Conservation (phyloP, 108 stramenopile genomes). For the Pseudonitzschia delicatissima region DNA sequence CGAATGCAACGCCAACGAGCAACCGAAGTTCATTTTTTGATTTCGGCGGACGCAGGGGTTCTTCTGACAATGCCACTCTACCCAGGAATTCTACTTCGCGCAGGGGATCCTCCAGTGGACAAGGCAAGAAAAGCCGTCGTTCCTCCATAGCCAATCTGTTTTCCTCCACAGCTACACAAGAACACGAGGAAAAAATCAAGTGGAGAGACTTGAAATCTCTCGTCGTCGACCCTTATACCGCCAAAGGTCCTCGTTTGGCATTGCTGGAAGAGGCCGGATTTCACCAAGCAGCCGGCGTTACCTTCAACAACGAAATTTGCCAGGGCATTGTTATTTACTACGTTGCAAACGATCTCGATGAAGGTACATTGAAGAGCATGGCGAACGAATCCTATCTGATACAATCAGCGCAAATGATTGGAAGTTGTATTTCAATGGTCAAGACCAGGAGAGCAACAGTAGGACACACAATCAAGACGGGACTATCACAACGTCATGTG, state of each 20-base stretch:
- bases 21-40: too few relatives aligned
- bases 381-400: constrained; percentile 28
- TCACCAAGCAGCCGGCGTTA: constrained; percentile 16
- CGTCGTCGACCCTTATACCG: constrained; percentile 17
- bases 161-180: neutral
- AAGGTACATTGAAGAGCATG: constrained; percentile 13
- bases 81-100: too few relatives aligned
- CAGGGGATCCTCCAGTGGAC: too few relatives aligned
- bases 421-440: constrained; percentile 23
- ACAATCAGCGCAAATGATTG: constrained; percentile 40
- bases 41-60: too few relatives aligned
- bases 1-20: too few relatives aligned
- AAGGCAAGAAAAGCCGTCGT: too few relatives aligned
- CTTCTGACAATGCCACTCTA: too few relatives aligned
- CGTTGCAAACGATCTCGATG: constrained; percentile 12
- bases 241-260: constrained; percentile 10
- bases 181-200: neutral
- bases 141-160: neutral
- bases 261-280: constrained; percentile 25
- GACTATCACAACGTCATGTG: neutral
- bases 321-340: constrained; percentile 46
- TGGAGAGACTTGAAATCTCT: constrained; percentile 34
- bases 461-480: constrained; percentile 10
- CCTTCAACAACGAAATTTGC: constrained; percentile 17
- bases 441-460: constrained; percentile 14